Evolutionary conservation across 768 basidiomycete genomes (phyloP).

Genomic region (Termitomyces sp.): DNA sequence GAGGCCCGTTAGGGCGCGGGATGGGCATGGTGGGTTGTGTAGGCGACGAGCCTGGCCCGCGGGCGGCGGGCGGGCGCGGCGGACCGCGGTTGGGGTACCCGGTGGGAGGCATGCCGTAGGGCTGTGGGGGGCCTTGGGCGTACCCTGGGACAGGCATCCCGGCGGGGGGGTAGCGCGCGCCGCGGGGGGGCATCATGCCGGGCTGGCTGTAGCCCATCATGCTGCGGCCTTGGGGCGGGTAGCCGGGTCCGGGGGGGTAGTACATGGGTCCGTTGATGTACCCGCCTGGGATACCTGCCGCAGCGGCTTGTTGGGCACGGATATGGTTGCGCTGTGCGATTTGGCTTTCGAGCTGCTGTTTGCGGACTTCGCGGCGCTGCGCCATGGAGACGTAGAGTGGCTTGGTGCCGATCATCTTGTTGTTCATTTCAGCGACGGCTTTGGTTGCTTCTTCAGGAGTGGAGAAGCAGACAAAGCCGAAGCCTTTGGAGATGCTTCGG

Average conservation of each 20-base stretch:
- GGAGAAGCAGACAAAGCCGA: slow-evolving; percentile 99
- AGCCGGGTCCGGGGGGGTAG: slow-evolving; percentile 77
- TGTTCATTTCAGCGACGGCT: slow-evolving; percentile 99
- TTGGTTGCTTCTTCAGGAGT: slow-evolving; percentile 98
- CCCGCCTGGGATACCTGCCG: slow-evolving; percentile 77
- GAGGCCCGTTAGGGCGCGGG: slow-evolving; percentile 64
- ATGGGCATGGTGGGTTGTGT: slow-evolving; percentile 60
- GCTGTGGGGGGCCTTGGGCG: slow-evolving; percentile 67
- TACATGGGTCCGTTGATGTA: slow-evolving; percentile 87
- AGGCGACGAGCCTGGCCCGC: slow-evolving; percentile 71
- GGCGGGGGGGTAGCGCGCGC: slow-evolving; percentile 17
- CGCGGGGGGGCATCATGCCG: slow-evolving; percentile 84
- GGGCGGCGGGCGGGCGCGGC: slow-evolving; percentile 59
- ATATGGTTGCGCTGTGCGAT: slow-evolving; percentile 98
- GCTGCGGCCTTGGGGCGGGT: slow-evolving; percentile 78
- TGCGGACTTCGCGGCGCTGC: slow-evolving; percentile 95
- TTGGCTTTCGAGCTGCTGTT: slow-evolving; percentile 98
- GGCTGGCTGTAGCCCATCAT: slow-evolving; percentile 83
- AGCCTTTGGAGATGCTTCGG: slow-evolving; percentile 88
- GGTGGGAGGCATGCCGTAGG: slow-evolving; percentile 54
- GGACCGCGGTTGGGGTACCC: slow-evolving; percentile 59
- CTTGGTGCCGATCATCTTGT: slow-evolving; percentile 99
- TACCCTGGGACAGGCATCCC: neutral
- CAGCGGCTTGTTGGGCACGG: slow-evolving; percentile 92
- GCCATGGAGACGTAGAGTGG: slow-evolving; percentile 98